phyloP scores from a whole-genome alignment of 2,329 filamentous ascomycete genomes.

The Aspergillus spinulosporus region DNA sequence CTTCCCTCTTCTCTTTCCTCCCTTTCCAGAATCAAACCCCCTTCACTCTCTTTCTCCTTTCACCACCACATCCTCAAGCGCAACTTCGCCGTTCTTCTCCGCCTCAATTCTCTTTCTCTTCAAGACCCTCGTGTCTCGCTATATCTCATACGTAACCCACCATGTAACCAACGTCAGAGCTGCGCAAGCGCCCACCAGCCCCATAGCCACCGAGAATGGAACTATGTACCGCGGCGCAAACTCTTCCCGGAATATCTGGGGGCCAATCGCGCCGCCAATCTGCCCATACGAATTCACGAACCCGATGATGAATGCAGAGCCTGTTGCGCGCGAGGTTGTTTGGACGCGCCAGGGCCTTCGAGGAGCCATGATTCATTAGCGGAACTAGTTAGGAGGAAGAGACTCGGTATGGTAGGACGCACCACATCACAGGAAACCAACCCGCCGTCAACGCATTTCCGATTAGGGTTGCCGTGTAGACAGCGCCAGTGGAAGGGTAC shows the following conservation, averaged over 20 bases:
- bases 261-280: conserved; percentile 51
- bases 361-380: neutral
- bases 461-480: conserved; percentile 52
- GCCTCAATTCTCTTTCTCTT: conserved; percentile 47
- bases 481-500: conserved; percentile 48
- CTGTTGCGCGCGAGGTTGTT: conserved; percentile 49
- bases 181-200: conserved; percentile 46
- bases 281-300: conserved; percentile 55
- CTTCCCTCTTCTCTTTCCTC: no score
- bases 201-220: conserved; percentile 49
- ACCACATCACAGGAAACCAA: conserved; percentile 55
- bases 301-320: conserved; percentile 53
- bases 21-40: no score
- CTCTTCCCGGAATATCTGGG: conserved; percentile 49
- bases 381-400: neutral
- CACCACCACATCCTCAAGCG: conserved; percentile 48
- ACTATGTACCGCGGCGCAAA: conserved; percentile 51
- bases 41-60: no score
- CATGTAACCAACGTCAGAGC: conserved; percentile 35
- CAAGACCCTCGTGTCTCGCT: conserved; percentile 45
- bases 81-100: conserved; percentile 42
- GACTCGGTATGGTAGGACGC: neutral
- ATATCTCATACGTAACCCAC: neutral
- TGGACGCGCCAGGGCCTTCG: conserved; percentile 50
- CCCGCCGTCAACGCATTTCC: conserved; percentile 45